Conservation (phyloP, 2,329 filamentous ascomycete genomes). For the Colletotrichum abscissum region DNA sequence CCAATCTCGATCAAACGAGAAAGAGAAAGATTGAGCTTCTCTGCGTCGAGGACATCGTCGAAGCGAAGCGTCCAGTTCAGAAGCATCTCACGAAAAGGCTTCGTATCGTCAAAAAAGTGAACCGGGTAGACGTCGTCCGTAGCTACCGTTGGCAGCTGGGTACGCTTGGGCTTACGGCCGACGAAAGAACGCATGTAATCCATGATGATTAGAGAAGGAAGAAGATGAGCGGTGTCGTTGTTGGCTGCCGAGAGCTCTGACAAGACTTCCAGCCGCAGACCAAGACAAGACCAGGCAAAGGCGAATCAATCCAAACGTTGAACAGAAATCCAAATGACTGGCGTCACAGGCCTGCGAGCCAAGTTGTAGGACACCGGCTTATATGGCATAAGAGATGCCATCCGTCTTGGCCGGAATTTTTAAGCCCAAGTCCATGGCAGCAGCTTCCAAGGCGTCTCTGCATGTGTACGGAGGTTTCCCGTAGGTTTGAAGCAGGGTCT, state of each 20-base stretch:
- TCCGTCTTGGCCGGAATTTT: not conserved
- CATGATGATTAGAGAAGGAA: not conserved
- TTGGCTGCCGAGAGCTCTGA: slow-evolving; percentile 20
- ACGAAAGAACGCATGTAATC: slow-evolving; percentile 19
- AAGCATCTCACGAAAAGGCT: slow-evolving; percentile 39
- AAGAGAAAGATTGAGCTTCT: slow-evolving; percentile 50
- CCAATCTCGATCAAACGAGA: slow-evolving; percentile 51
- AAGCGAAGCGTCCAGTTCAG: slow-evolving; percentile 52
- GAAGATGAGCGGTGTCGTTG: not conserved
- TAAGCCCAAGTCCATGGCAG: slow-evolving; percentile 16
- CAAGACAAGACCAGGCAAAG: not conserved
- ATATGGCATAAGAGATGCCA: slow-evolving; percentile 22
- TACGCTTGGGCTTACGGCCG: slow-evolving; percentile 6
- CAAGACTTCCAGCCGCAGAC: slow-evolving; percentile 16
- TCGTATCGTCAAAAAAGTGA: slow-evolving; percentile 45
- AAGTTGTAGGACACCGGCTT: slow-evolving; percentile 28
- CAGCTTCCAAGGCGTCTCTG: not conserved
- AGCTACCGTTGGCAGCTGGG: slow-evolving; percentile 22
- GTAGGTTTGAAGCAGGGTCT: slow-evolving; percentile 31
- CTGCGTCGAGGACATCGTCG: slow-evolving; percentile 57
- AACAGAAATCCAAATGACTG: slow-evolving; percentile 10
- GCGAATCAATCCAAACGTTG: slow-evolving; percentile 27
- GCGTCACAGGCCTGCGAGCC: not conserved
- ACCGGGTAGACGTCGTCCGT: slow-evolving; percentile 45
- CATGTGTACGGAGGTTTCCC: slow-evolving; percentile 20